Base-by-base conservation (phyloP, 208 protist genomes). In the Entamoeba moshkovskii region DNA sequence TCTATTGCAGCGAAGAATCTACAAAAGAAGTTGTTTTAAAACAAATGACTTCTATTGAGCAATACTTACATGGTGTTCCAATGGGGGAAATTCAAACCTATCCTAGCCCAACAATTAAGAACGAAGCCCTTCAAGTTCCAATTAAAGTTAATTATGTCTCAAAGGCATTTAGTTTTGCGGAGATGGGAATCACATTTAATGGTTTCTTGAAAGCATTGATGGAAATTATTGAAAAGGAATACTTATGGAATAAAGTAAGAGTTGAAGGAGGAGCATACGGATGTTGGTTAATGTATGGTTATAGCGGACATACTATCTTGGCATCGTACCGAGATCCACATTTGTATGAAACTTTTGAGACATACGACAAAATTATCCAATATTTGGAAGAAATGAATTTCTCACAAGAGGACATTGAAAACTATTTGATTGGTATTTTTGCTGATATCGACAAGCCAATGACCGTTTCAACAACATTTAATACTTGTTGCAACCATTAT, bases 181-280 rank as follows among this genome's bases (percentile, higher is more conserved):
- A 4, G 3, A 73, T 73, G 59, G 59, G 59, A 38, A 16, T 73
- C 3, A 33, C 15, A n/a, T 73, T 38, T 33, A 73, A 73, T 73
- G 59, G 25, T 6, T 3, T 16, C 3, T 73, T 73, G 3, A 73
- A 33, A 73, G 59, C n/a, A 33, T 33, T 73, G 5, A n/a, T 73
- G 18, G 59, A 73, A 73, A 73, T 73, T 38, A 33, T 73, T 33
- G 59, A 66, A 42, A 94, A 92, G 8, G 93, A 38, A 44, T 66
- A 94, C 45, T 45, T 94, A 0, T 94, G 93, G 93, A 22, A 91
- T 45, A 45, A 52, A 22, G 94, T 94, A 8, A 52, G 94, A 85
- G 94, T 94, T n/a, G 66, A 94, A 91, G 91, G 91, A 44, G 94
- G 94, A 33, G 94, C 94, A 18, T 94, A 94, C 46, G 94, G 94